Evolutionary conservation across 345 rosid species (phyloP).

Genomic region (Populus pruinosa): DNA sequence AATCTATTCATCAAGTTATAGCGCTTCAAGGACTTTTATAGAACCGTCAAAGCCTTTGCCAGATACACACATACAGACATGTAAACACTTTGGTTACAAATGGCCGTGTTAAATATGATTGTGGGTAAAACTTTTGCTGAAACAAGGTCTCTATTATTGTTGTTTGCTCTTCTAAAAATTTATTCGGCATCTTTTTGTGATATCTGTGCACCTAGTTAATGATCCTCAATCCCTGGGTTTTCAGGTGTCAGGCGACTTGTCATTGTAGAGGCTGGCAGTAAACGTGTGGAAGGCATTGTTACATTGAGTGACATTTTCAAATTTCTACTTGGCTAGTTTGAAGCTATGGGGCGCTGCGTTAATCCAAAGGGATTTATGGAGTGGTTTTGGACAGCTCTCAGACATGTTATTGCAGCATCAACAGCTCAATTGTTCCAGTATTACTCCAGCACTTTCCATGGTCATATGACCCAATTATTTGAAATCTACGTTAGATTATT

Average conservation of each 20-base stretch:
- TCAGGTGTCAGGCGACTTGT: constrained; percentile 35
- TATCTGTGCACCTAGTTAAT: neutral
- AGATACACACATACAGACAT: too few relatives aligned
- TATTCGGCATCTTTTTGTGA: neutral
- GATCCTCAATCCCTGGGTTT: neutral
- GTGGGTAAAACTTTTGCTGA: neutral
- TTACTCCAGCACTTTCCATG: constrained; percentile 4
- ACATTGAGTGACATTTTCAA: constrained; percentile 29
- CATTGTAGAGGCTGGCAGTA: constrained; percentile 35
- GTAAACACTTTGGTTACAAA: neutral
- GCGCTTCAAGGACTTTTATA: neutral
- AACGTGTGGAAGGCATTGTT: constrained; percentile 32
- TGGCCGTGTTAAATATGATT: neutral
- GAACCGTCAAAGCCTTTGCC: neutral
- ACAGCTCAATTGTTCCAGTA: constrained; percentile 3
- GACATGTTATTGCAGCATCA: constrained; percentile 19
- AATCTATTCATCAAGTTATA: neutral
- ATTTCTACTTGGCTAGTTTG: constrained; percentile 33
- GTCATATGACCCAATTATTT: constrained; percentile 8
- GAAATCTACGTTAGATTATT: constrained; percentile 22
- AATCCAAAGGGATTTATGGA: constrained; percentile 15
- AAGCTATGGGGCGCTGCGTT: neutral
- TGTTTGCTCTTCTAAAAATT: neutral
- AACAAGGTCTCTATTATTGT: neutral
- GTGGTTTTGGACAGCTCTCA: constrained; percentile 1